Percentiles rank a stretch among this genome's conserved stretches.
Evolutionary conservation across 176 grass and related monocot genomes (phyloP).

Genomic region (Thalia dealbata): DNA sequence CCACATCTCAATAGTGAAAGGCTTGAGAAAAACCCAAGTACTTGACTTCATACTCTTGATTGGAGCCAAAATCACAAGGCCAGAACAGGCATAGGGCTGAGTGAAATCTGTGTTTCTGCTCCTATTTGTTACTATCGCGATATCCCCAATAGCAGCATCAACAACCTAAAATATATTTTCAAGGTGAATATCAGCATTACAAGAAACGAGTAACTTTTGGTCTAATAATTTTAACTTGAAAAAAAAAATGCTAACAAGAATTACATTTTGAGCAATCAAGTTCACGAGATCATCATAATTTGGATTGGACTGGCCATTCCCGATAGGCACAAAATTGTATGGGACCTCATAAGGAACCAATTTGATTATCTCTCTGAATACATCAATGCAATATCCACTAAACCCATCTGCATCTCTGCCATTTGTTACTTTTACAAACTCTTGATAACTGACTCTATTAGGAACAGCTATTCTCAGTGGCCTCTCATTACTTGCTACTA

Average conservation of each 20-base stretch:
- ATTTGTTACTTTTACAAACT: conserved; percentile 20
- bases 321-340: conserved; percentile 22
- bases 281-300: conserved; percentile 24
- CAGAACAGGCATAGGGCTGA: conserved; percentile 20
- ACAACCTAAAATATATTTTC: conserved; percentile 18
- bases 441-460: conserved; percentile 17
- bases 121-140: conserved; percentile 20
- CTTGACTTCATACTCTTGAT: conserved; percentile 19
- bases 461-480: conserved; percentile 23
- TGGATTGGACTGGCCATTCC: conserved; percentile 14
- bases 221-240: not conserved
- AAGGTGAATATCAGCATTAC: not conserved
- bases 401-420: not conserved
- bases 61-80: conserved; percentile 24
- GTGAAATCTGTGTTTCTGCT: conserved; percentile 18
- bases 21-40: conserved; percentile 25
- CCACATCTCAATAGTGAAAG: conserved; percentile 25
- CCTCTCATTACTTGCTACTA: conserved; percentile 13
- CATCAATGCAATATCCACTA: conserved; percentile 28
- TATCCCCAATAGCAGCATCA: conserved; percentile 22
- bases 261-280: conserved; percentile 24
- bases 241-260: not conserved
- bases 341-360: conserved; percentile 22
- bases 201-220: not conserved
- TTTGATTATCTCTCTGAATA: conserved; percentile 16